These are phyloP conservation scores for Diplosphaera chodatii DNA, from an alignment of 139 green algal genomes.

Conservation along the genomic window DNA sequence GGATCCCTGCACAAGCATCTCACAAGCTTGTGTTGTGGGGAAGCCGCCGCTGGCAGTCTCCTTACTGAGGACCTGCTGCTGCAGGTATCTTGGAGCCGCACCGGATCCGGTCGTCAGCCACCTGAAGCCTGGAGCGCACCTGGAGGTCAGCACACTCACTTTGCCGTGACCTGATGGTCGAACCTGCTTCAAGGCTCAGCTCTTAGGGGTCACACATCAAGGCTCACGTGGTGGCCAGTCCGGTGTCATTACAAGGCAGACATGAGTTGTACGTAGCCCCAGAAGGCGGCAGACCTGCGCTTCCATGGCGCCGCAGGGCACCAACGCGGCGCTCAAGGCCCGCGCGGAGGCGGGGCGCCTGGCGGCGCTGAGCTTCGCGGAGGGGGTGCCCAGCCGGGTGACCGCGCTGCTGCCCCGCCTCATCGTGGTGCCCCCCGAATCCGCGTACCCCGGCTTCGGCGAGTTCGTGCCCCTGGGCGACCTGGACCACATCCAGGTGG, in stretches of 20 bases:
- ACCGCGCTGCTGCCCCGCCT: slow-evolving; percentile 43
- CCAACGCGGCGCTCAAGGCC: slow-evolving; percentile 47
- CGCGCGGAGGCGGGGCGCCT: slow-evolving; percentile 31
- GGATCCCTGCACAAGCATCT: too few species aligned
- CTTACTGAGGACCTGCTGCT: too few species aligned
- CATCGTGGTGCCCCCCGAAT: slow-evolving; percentile 58
- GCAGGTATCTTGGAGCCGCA: slow-evolving; percentile 46
- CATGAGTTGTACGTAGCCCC: too few species aligned
- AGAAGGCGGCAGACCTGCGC: too few species aligned
- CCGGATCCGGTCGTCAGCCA: slow-evolving; percentile 50
- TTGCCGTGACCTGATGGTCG: too few species aligned
- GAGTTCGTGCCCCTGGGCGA: slow-evolving; percentile 46
- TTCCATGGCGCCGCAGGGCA: too few species aligned
- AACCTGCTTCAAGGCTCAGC: too few species aligned
- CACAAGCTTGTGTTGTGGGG: too few species aligned
- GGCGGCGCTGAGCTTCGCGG: slow-evolving; percentile 48
- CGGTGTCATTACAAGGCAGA: too few species aligned
- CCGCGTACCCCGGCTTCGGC: slow-evolving; percentile 65
- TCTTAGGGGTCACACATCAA: too few species aligned
- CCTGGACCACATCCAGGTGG: slow-evolving; percentile 62
- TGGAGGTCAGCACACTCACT: slow-evolving; percentile 24
- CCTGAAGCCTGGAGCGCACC: slow-evolving; percentile 56
- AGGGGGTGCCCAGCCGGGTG: slow-evolving; percentile 54
- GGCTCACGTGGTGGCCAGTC: too few species aligned
- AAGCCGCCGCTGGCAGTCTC: too few species aligned